These are phyloP conservation scores for Paramecium octaurelia DNA, from an alignment of 73 alveolate species.

Conservation along the genomic window DNA sequence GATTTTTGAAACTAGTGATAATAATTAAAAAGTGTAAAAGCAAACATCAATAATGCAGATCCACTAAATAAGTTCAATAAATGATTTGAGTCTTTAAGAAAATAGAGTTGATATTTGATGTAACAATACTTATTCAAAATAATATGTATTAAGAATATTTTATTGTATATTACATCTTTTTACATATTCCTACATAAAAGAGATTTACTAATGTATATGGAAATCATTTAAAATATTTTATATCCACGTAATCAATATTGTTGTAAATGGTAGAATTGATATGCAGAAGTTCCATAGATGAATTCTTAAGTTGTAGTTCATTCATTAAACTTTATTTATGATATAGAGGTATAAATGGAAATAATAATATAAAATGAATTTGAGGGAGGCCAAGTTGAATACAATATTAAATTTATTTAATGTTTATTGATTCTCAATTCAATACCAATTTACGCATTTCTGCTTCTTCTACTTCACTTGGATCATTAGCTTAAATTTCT, in stretches of 20 bases:
- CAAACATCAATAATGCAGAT: neutral
- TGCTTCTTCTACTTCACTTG: neutral
- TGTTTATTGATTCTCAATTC: neutral
- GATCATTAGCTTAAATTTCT: conserved; percentile 48
- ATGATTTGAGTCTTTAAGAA: neutral
- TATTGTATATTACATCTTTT: no score
- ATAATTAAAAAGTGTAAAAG: neutral
- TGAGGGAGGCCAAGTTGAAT: neutral
- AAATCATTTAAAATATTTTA: no score
- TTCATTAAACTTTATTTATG: neutral
- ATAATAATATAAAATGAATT: no score
- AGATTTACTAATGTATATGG: no score
- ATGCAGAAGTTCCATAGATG: neutral
- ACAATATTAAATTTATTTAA: neutral
- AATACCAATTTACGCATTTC: conserved; percentile 4
- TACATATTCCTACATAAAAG: no score
- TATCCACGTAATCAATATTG: no score
- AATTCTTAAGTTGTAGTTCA: no score
- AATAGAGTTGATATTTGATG: neutral
- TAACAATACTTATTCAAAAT: neutral
- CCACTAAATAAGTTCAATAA: neutral
- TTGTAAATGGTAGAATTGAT: no score
- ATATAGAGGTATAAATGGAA: neutral
- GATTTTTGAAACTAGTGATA: neutral
- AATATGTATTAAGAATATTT: neutral